Percentiles rank a stretch among this genome's conserved stretches.
These are phyloP conservation scores for Gymnopus androsaceus DNA, from an alignment of 1,284 basidiomycete species.

Conservation along the genomic window DNA sequence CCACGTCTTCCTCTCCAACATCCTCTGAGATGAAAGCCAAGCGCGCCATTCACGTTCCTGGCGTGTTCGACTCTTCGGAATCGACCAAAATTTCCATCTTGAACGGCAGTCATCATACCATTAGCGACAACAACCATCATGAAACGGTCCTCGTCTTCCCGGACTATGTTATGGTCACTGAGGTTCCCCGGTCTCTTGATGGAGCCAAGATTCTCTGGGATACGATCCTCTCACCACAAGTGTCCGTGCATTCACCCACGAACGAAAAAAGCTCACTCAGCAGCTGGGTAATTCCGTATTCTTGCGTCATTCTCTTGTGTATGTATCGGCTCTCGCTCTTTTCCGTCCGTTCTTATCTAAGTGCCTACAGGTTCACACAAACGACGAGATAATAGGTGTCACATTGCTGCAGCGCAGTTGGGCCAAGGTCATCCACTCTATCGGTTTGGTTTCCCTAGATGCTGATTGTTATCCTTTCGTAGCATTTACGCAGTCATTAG, in stretches of 20 bases:
- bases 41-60: constrained; percentile 39
- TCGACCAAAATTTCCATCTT: constrained; percentile 70
- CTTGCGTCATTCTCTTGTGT: constrained; percentile 82
- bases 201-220: constrained; percentile 76
- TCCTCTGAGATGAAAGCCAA: constrained; percentile 25
- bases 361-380: constrained; percentile 80
- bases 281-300: constrained; percentile 77
- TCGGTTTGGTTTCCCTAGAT: too few relatives aligned
- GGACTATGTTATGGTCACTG: constrained; percentile 82
- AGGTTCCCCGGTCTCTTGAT: constrained; percentile 60
- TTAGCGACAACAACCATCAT: constrained; percentile 56
- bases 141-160: constrained; percentile 87
- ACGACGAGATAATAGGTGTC: constrained; percentile 86
- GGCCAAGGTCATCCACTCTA: too few relatives aligned
- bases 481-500: constrained; percentile 67
- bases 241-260: constrained; percentile 43
- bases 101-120: constrained; percentile 76
- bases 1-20: constrained; percentile 20
- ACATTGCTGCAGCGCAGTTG: constrained; percentile 82
- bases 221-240: constrained; percentile 57
- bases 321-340: constrained; percentile 31
- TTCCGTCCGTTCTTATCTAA: constrained; percentile 14
- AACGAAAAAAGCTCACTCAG: constrained; percentile 50
- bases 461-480: constrained; percentile 14
- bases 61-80: constrained; percentile 59